phyloP scores from a whole-genome alignment of 805 yeast genomes.

The Metschnikowia chrysomelidarum region DNA sequence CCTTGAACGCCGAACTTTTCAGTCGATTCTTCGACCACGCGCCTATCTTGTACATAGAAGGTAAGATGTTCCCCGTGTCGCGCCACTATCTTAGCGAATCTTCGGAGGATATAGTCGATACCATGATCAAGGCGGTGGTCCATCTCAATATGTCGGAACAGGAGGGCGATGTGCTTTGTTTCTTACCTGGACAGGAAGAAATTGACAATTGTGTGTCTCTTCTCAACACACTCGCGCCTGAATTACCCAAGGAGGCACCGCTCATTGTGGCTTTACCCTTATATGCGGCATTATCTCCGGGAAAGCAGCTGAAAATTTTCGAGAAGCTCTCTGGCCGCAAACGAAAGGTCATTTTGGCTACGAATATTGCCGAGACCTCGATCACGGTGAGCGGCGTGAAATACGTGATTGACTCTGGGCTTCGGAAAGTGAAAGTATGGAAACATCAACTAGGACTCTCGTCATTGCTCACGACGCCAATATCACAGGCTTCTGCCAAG shows the following conservation, averaged over 20 bases:
- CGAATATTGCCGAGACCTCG: conserved; percentile 97
- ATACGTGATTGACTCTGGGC: conserved; percentile 89
- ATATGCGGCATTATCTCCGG: conserved; percentile 91
- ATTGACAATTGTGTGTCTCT: conserved; percentile 79
- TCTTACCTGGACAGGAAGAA: conserved; percentile 96
- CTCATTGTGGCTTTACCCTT: conserved; percentile 74
- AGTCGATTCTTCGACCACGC: conserved; percentile 74
- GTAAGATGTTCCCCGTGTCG: conserved; percentile 83
- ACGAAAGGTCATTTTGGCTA: conserved; percentile 85
- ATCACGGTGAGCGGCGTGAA: conserved; percentile 93
- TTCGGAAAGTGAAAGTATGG: conserved; percentile 93
- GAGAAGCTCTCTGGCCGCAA: conserved; percentile 57
- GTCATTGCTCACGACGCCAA: conserved; percentile 87
- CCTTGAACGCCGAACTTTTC: conserved; percentile 87
- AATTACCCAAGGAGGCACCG: conserved; percentile 74
- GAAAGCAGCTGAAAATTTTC: conserved; percentile 80
- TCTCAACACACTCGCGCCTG: conserved; percentile 58
- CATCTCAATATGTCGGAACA: conserved; percentile 80
- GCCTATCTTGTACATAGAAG: conserved; percentile 85
- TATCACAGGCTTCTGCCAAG: conserved; percentile 90
- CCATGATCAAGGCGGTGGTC: conserved; percentile 66
- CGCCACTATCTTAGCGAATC: conserved; percentile 62
- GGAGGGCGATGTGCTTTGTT: conserved; percentile 88
- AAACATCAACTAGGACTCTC: conserved; percentile 89
- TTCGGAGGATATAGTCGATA: conserved; percentile 81